phyloP scores from a whole-genome alignment of 2,329 filamentous ascomycete species.

The Trichoderma polysporum region DNA sequence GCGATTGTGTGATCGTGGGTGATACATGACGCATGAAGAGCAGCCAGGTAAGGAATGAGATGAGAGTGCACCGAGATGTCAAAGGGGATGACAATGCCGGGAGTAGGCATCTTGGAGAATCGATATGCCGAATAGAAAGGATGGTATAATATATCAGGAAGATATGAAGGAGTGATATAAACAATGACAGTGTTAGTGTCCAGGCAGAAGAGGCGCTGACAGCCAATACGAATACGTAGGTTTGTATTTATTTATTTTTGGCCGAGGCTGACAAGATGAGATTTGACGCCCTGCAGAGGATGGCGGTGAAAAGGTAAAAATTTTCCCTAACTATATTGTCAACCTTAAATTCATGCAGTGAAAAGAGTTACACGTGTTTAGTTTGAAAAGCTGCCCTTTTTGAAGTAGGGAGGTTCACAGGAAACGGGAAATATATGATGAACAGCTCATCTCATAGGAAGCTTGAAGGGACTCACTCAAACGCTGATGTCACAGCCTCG shows the following conservation, averaged over 20 bases:
- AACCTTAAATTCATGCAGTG: background rate
- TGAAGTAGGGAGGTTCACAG: background rate
- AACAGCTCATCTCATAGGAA: background rate
- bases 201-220: background rate
- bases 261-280: background rate
- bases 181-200: background rate
- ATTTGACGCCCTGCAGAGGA: background rate
- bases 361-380: background rate
- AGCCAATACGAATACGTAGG: background rate
- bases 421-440: background rate
- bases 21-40: conserved; percentile 60
- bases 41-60: conserved; percentile 56
- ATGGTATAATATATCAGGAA: background rate
- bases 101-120: conserved; percentile 30
- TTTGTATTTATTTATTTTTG: background rate
- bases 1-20: conserved; percentile 56
- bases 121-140: background rate
- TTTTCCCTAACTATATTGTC: background rate
- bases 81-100: conserved; percentile 45
- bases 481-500: background rate
- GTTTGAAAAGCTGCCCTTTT: too few species aligned
- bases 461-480: background rate
- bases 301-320: background rate
- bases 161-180: background rate
- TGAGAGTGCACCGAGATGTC: conserved; percentile 46